Conservation (phyloP, 2,329 filamentous ascomycete genomes). For the Paecilomyces formosus region DNA sequence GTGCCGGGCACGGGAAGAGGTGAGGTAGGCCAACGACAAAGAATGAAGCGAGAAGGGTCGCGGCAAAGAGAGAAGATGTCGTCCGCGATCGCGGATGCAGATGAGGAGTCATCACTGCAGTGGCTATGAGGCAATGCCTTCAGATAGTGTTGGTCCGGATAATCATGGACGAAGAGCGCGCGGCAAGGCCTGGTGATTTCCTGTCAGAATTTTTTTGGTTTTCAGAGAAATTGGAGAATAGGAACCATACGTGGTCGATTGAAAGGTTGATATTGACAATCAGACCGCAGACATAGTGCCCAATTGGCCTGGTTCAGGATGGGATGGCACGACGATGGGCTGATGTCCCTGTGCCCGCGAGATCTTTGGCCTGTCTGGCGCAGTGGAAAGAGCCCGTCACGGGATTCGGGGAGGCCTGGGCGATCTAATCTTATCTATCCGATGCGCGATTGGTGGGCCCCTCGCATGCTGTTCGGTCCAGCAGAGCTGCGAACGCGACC, state of each 20-base stretch:
- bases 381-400: constrained; percentile 5
- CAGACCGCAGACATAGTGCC: constrained; percentile 3
- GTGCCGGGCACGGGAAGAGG: constrained; percentile 81
- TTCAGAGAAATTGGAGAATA: background rate
- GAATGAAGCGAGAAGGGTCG: constrained; percentile 83
- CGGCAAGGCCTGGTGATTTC: background rate
- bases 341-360: constrained; percentile 1
- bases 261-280: background rate
- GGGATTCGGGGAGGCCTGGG: constrained; percentile 18
- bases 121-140: constrained; percentile 1
- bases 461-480: background rate
- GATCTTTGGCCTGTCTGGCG: background rate
- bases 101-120: constrained; percentile 62
- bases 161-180: background rate
- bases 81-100: constrained; percentile 89
- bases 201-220: background rate
- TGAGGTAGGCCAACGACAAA: constrained; percentile 88
- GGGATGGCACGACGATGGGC: background rate
- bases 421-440: constrained; percentile 35
- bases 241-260: background rate
- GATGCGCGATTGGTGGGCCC: constrained; percentile 18
- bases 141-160: background rate
- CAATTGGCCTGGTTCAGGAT: constrained; percentile 1
- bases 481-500: constrained; percentile 1
- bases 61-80: constrained; percentile 90